A percentile compares a stretch with the other conserved stretches of the same genome.
These are phyloP conservation scores for Aristolochia californica DNA, from an alignment of 164 flowering plant species.

Conservation along the genomic window DNA sequence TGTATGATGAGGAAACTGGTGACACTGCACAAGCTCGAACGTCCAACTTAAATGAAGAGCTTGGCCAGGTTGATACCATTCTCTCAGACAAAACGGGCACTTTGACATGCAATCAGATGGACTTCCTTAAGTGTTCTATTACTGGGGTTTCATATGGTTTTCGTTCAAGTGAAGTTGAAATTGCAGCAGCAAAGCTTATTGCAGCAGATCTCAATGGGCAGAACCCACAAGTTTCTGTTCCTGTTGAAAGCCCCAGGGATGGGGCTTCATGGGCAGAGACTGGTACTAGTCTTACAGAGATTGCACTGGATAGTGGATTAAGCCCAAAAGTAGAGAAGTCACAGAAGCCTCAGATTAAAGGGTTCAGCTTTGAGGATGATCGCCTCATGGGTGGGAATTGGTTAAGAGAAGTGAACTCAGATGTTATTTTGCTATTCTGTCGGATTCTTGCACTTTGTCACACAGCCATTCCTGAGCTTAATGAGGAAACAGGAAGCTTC, in stretches of 20 bases:
- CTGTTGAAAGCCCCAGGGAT: conserved; percentile 4
- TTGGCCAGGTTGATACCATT: conserved; percentile 80
- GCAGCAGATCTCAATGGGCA: conserved; percentile 14
- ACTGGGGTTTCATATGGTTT: conserved; percentile 71
- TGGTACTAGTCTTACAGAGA: conserved; percentile 39
- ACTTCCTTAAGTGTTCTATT: conserved; percentile 71
- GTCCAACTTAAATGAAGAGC: conserved; percentile 84
- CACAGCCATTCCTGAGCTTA: conserved; percentile 81
- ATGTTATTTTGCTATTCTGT: conserved; percentile 47
- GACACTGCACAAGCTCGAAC: conserved; percentile 74
- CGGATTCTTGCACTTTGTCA: conserved; percentile 64
- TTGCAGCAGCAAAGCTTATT: conserved; percentile 45
- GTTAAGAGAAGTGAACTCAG: conserved; percentile 49
- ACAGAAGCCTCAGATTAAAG: conserved; percentile 35
- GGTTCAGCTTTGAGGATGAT: conserved; percentile 63
- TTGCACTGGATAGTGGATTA: conserved; percentile 51
- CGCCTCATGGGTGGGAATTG: conserved; percentile 63
- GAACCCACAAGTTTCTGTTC: conserved; percentile 6
- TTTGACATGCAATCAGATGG: conserved; percentile 85
- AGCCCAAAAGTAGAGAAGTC: conserved; percentile 25
- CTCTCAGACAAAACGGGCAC: conserved; percentile 91
- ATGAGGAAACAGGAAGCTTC: conserved; percentile 61
- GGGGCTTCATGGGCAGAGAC: conserved; percentile 21
- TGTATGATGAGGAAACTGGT: conserved; percentile 72
- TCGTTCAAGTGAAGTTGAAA: conserved; percentile 63